Evolutionary conservation across 2,329 filamentous ascomycete genomes (phyloP).

Genomic region (Cladophialophora carrionii): DNA sequence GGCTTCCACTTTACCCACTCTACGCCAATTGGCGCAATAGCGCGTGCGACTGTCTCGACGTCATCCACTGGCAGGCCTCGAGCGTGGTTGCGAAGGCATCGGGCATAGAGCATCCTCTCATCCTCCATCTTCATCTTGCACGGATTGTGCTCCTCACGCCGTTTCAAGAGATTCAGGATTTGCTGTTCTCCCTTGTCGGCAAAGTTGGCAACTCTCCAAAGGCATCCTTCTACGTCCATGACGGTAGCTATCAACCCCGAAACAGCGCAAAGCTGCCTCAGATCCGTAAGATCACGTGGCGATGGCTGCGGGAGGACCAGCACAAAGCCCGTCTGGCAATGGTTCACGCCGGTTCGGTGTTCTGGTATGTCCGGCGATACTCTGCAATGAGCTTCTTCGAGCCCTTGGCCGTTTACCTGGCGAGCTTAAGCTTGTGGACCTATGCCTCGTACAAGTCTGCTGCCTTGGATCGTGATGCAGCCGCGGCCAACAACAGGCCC

Average conservation of each 20-base stretch:
- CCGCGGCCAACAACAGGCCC: slow-evolving; percentile 25
- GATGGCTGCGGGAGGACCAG: slow-evolving; percentile 57
- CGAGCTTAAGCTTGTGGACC: slow-evolving; percentile 55
- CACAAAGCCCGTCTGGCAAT: slow-evolving; percentile 62
- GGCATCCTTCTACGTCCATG: slow-evolving; percentile 35
- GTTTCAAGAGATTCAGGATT: slow-evolving; percentile 49
- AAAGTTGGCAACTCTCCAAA: slow-evolving; percentile 32
- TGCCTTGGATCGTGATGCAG: slow-evolving; percentile 32
- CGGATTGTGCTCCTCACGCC: slow-evolving; percentile 58
- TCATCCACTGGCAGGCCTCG: slow-evolving; percentile 63
- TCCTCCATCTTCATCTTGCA: slow-evolving; percentile 60
- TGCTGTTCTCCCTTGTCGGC: slow-evolving; percentile 37
- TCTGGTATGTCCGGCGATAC: slow-evolving; percentile 59
- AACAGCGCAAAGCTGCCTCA: slow-evolving; percentile 34
- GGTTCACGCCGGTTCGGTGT: slow-evolving; percentile 57
- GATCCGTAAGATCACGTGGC: slow-evolving; percentile 47
- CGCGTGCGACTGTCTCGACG: slow-evolving; percentile 54
- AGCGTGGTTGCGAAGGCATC: slow-evolving; percentile 53
- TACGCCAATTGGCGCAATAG: slow-evolving; percentile 54
- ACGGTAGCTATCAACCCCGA: slow-evolving; percentile 36
- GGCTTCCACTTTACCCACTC: slow-evolving; percentile 53
- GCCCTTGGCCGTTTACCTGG: slow-evolving; percentile 51
- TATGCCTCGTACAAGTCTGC: slow-evolving; percentile 44
- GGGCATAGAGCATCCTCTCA: slow-evolving; percentile 59
- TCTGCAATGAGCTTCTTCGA: slow-evolving; percentile 55